Evolutionary conservation across 352 stramenopile genomes (phyloP).

Genomic region (Phytophthora rubi): DNA sequence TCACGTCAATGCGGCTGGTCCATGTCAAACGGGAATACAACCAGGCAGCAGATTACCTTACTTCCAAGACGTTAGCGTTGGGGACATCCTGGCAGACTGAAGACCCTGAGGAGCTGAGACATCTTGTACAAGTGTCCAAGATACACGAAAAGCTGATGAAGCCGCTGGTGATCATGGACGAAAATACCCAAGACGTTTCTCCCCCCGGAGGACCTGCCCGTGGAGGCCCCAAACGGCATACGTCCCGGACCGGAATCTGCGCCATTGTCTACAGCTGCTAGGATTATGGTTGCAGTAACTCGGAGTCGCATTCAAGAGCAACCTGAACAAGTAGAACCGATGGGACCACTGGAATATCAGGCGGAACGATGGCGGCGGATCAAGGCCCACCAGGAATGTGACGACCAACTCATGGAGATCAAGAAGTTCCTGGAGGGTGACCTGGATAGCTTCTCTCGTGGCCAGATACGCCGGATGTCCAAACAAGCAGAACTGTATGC

Average conservation of each 20-base stretch:
- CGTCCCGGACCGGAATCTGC: not conserved
- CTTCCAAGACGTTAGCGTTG: not conserved
- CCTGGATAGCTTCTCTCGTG: not conserved
- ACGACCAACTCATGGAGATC: not conserved
- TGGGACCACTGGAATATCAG: not conserved
- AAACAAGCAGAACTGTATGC: not conserved
- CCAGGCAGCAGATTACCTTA: slow-evolving; percentile 10
- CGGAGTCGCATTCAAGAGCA: not conserved
- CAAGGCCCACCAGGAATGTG: not conserved
- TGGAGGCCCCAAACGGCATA: not conserved
- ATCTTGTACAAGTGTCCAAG: slow-evolving; percentile 4
- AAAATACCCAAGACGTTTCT: not conserved
- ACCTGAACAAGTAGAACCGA: not conserved
- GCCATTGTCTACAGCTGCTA: not conserved
- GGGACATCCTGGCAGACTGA: not conserved
- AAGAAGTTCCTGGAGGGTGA: slow-evolving; percentile 9
- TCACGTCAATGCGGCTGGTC: not conserved
- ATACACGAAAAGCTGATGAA: slow-evolving; percentile 12
- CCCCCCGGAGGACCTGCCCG: not conserved
- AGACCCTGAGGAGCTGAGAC: not conserved
- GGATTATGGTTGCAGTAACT: not conserved
- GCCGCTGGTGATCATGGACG: not conserved
- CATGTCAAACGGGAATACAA: slow-evolving; percentile 15
- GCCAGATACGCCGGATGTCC: not conserved
- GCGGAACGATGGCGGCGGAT: slow-evolving; percentile 8